These are phyloP conservation scores for Boletus bicolor DNA, from an alignment of 768 basidiomycete species.

Conservation along the genomic window DNA sequence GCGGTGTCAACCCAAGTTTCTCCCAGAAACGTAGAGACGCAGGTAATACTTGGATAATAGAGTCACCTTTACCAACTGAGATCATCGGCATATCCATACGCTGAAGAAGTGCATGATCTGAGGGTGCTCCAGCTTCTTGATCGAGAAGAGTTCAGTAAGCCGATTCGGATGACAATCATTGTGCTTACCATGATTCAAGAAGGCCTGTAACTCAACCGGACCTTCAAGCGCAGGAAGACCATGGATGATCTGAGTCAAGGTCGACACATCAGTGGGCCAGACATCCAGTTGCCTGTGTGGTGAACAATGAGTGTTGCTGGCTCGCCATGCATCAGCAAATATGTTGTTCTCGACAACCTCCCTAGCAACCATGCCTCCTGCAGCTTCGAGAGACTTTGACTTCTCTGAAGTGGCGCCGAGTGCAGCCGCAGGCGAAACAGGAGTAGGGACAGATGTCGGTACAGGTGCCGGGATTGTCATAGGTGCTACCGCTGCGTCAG, in stretches of 20 bases:
- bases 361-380: constrained; percentile 56
- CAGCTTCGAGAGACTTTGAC: constrained; percentile 63
- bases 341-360: constrained; percentile 73
- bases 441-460: constrained; percentile 67
- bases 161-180: not conserved
- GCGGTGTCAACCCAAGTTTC: constrained; percentile 72
- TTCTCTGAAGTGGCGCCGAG: constrained; percentile 64
- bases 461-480: constrained; percentile 41
- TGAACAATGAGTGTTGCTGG: constrained; percentile 29
- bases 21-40: constrained; percentile 82
- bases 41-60: constrained; percentile 65
- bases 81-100: constrained; percentile 55
- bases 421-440: constrained; percentile 76
- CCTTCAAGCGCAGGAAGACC: constrained; percentile 37
- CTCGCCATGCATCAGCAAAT: constrained; percentile 68
- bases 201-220: constrained; percentile 39
- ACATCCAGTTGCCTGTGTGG: constrained; percentile 33
- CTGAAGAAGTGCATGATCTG: constrained; percentile 20
- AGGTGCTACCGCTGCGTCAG: constrained; percentile 49
- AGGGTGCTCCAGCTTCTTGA: not conserved
- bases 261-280: constrained; percentile 58
- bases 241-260: constrained; percentile 37
- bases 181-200: constrained; percentile 42
- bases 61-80: constrained; percentile 63
- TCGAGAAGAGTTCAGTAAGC: not conserved